These are phyloP conservation scores for Diutina rugosa DNA, from an alignment of 1,139 yeast species.

Conservation along the genomic window DNA sequence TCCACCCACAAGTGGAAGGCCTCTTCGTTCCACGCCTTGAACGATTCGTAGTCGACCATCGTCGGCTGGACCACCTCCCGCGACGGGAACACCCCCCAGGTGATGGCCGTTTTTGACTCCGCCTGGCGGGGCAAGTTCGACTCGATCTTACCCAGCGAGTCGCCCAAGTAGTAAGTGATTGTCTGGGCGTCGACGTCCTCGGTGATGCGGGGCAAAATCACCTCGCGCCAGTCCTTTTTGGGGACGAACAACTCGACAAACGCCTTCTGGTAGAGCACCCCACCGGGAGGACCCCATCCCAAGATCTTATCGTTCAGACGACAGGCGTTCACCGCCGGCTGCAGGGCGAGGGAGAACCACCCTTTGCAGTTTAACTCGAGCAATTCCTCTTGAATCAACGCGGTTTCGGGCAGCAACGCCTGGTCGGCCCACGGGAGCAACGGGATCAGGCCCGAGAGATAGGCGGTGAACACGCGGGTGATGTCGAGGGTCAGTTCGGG, in stretches of 20 bases:
- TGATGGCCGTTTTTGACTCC: conserved; percentile 54
- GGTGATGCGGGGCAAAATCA: conserved; percentile 40
- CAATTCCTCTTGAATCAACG: conserved; percentile 82
- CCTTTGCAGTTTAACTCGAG: conserved; percentile 64
- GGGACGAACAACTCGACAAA: conserved; percentile 10
- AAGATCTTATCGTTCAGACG: conserved; percentile 72
- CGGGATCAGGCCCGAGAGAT: conserved; percentile 62
- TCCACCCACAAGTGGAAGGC: conserved; percentile 85
- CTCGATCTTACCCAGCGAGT: conserved; percentile 39
- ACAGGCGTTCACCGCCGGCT: conserved; percentile 80
- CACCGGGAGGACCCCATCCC: conserved; percentile 49
- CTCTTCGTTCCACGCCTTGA: conserved; percentile 89
- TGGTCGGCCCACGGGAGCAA: conserved; percentile 88
- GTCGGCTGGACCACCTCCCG: conserved; percentile 82
- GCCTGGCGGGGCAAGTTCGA: conserved; percentile 38
- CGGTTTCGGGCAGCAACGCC: conserved; percentile 79
- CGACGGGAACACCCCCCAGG: conserved; percentile 94
- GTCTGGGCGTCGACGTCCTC: conserved; percentile 23
- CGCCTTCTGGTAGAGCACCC: conserved; percentile 8
- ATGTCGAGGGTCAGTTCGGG: conserved; percentile 59
- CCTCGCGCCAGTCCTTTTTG: conserved; percentile 38
- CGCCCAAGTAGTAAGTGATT: conserved; percentile 67
- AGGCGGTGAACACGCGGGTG: conserved; percentile 54
- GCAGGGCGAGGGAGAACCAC: conserved; percentile 84
- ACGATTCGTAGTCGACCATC: conserved; percentile 75